Evolutionary conservation across 768 basidiomycete species (phyloP).

Genomic region (Termitomyces sp.): DNA sequence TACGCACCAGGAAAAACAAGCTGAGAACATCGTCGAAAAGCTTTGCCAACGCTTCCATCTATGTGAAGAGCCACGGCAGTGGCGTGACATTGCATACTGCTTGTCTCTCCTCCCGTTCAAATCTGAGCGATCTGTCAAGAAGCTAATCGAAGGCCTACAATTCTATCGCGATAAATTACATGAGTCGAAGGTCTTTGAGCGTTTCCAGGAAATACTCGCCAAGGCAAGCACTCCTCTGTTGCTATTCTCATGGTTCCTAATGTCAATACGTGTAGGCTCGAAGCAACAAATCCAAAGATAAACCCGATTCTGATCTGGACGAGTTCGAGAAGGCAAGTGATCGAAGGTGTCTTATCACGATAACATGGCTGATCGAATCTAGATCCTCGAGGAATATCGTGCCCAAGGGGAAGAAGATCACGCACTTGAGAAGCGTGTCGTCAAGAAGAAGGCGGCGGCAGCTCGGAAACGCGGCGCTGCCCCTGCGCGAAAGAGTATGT

Average conservation of each 20-base stretch:
- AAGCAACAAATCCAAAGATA: conserved; percentile 87
- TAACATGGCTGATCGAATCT: background rate
- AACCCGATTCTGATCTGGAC: conserved; percentile 88
- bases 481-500: conserved; percentile 40
- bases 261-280: conserved; percentile 48
- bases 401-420: conserved; percentile 89
- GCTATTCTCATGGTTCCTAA: background rate
- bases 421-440: conserved; percentile 80
- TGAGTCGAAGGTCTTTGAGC: conserved; percentile 72
- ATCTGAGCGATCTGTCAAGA: conserved; percentile 94
- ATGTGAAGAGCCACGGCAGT: conserved; percentile 86
- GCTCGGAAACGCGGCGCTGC: conserved; percentile 52
- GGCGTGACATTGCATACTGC: conserved; percentile 97
- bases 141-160: conserved; percentile 86
- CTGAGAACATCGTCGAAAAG: conserved; percentile 95
- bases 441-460: conserved; percentile 76
- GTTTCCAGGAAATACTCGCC: conserved; percentile 85
- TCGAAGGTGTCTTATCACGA: background rate
- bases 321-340: conserved; percentile 82
- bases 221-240: conserved; percentile 50
- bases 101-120: conserved; percentile 94
- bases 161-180: conserved; percentile 96
- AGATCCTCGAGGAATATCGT: conserved; percentile 84
- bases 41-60: conserved; percentile 93
- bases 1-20: conserved; percentile 88